Percentiles rank a stretch among this genome's conserved stretches.
Evolutionary conservation across 345 rosid species (phyloP).

Genomic region (Acer negundo): DNA sequence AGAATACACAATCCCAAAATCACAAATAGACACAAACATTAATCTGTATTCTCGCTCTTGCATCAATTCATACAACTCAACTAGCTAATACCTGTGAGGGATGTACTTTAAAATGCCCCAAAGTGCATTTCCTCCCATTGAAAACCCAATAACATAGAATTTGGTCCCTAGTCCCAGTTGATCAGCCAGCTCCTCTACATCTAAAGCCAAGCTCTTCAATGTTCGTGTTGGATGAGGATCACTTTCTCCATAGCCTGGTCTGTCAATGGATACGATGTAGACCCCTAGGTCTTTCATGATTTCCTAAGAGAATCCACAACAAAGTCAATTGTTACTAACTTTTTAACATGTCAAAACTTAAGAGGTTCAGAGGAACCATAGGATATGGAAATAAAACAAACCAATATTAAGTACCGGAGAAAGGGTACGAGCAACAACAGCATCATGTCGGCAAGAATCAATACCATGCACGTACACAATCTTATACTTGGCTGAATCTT

Average conservation of each 20-base stretch:
- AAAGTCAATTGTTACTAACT: background rate
- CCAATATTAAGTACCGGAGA: slow-evolving; percentile 39
- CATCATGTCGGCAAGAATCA: slow-evolving; percentile 49
- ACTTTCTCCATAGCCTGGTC: slow-evolving; percentile 81
- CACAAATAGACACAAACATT: background rate
- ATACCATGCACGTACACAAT: slow-evolving; percentile 52
- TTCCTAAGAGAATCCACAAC: slow-evolving; percentile 42
- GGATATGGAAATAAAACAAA: slow-evolving; percentile 13
- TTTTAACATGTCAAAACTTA: background rate
- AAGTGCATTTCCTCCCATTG: slow-evolving; percentile 57
- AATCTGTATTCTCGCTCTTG: background rate
- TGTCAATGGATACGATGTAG: slow-evolving; percentile 62
- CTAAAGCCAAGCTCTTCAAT: slow-evolving; percentile 54
- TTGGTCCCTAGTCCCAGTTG: slow-evolving; percentile 58
- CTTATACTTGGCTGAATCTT: slow-evolving; percentile 45
- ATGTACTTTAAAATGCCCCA: slow-evolving; percentile 74
- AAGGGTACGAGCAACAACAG: slow-evolving; percentile 30
- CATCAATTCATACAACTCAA: background rate
- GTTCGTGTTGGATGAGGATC: slow-evolving; percentile 59
- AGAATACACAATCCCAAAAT: background rate
- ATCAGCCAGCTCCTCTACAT: slow-evolving; percentile 71
- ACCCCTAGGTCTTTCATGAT: slow-evolving; percentile 51
- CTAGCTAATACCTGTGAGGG: slow-evolving; percentile 53
- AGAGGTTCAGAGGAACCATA: background rate
- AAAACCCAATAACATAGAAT: slow-evolving; percentile 52